Conservation (phyloP, 2,329 filamentous ascomycete species). For the Sclerotinia borealis region DNA sequence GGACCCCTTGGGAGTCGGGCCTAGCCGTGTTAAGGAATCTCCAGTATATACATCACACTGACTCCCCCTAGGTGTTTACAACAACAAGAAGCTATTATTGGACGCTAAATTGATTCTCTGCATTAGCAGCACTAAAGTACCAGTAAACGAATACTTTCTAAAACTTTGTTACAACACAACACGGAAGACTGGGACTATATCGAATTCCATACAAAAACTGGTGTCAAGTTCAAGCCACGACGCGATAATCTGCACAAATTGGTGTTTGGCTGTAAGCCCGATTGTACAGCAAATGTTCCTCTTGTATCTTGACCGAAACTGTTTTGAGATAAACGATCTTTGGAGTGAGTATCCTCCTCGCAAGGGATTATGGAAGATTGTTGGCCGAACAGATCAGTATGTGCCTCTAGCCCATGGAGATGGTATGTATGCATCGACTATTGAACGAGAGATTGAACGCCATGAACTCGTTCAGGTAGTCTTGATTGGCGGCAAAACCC, state of each 20-base stretch:
- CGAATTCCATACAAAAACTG: not conserved
- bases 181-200: not conserved
- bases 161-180: not conserved
- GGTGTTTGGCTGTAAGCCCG: not conserved
- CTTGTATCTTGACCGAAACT: not conserved
- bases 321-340: conserved; percentile 8
- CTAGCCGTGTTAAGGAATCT: not conserved
- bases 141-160: not conserved
- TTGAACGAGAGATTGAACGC: conserved; percentile 9
- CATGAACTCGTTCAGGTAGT: conserved; percentile 3
- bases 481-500: conserved; percentile 3
- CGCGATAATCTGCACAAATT: not conserved
- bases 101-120: not conserved
- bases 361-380: conserved; percentile 11
- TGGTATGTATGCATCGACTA: not conserved
- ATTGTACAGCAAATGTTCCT: not conserved
- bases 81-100: not conserved
- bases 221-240: conserved; percentile 1
- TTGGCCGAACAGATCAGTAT: conserved; percentile 13
- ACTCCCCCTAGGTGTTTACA: not conserved
- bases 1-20: not conserved
- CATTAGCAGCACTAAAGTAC: conserved; percentile 5
- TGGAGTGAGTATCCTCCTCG: conserved; percentile 13
- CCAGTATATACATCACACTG: not conserved
- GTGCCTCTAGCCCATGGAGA: conserved; percentile 6